A percentile compares a stretch with the other conserved stretches of the same genome.
phyloP scores from a whole-genome alignment of 225 moss, liverwort and hornwort genomes.

The Marchantia polymorpha region DNA sequence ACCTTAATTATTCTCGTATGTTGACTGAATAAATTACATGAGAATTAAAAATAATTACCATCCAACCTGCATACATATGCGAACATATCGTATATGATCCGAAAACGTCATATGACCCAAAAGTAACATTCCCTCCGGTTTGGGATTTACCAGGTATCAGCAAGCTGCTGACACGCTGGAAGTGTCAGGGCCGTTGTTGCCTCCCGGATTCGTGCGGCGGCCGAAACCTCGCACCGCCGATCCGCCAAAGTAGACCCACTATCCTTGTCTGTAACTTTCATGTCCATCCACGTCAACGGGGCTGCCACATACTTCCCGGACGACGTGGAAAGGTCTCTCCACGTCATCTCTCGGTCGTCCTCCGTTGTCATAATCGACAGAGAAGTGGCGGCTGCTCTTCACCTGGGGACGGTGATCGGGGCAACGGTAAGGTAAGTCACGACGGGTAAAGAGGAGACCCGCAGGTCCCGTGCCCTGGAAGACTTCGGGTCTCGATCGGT shows the following conservation, averaged over 20 bases:
- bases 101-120: too few relatives aligned
- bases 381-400: not conserved
- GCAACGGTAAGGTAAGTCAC: not conserved
- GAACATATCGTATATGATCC: too few relatives aligned
- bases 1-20: too few relatives aligned
- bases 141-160: not conserved
- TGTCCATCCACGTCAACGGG: not conserved
- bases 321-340: not conserved
- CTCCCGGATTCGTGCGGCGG: not conserved
- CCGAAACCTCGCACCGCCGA: not conserved
- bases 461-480: not conserved
- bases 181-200: not conserved
- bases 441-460: not conserved
- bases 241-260: not conserved
- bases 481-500: not conserved
- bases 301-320: too few relatives aligned
- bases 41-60: too few relatives aligned
- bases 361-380: not conserved
- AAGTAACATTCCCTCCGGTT: not conserved
- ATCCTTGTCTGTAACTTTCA: not conserved
- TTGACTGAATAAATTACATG: too few relatives aligned
- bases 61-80: too few relatives aligned
- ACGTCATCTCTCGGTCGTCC: not conserved
- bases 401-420: too few relatives aligned
- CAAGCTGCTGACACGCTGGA: not conserved